Evolutionary conservation across 371 early-diverging fungal species (phyloP).

Genomic region (Mucor piriformis): DNA sequence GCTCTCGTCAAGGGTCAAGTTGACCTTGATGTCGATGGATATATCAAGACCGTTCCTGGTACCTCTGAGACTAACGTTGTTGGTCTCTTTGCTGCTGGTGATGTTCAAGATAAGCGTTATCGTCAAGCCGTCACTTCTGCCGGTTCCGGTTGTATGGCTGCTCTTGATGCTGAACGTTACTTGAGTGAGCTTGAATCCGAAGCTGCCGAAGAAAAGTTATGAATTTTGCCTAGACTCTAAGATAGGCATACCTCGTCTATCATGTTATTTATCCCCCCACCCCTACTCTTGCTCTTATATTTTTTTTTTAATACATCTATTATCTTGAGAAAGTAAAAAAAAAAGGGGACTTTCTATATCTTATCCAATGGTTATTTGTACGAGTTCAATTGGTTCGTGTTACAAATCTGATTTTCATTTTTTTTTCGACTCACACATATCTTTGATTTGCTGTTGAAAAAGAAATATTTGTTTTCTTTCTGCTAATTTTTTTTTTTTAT

Average conservation of each 20-base stretch:
- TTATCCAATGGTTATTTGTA: neutral
- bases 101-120: slow-evolving; percentile 97
- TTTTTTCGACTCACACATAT: no score
- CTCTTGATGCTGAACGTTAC: slow-evolving; percentile 88
- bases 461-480: neutral
- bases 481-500: neutral
- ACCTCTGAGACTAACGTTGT: slow-evolving; percentile 81
- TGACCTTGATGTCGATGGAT: slow-evolving; percentile 85
- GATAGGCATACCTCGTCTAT: neutral
- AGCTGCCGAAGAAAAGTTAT: neutral
- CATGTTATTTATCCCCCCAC: neutral
- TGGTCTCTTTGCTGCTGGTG: slow-evolving; percentile 98
- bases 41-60: slow-evolving; percentile 85
- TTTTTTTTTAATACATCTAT: no score
- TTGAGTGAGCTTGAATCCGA: slow-evolving; percentile 55
- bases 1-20: slow-evolving; percentile 75
- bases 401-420: neutral
- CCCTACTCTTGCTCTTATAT: neutral
- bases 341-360: neutral
- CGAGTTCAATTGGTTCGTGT: neutral
- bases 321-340: no score
- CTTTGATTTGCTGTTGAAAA: no score
- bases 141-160: slow-evolving; percentile 93
- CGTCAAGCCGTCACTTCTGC: slow-evolving; percentile 80
- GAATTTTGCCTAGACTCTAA: slow-evolving; percentile 17